Conservation (phyloP, 2,329 filamentous ascomycete species). For the Colletotrichum filicis region DNA sequence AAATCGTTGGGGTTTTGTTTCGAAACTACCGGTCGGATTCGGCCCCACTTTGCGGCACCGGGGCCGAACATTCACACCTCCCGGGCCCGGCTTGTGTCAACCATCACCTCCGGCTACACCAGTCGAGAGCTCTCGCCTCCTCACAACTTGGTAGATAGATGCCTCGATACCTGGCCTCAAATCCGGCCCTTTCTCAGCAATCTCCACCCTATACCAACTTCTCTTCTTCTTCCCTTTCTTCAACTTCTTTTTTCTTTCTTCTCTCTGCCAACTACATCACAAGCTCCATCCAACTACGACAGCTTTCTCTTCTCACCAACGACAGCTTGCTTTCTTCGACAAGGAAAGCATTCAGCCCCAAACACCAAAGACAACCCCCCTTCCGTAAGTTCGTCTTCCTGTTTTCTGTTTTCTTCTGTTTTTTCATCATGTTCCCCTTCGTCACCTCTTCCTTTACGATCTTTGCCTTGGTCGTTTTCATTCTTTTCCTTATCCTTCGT, state of each 20-base stretch:
- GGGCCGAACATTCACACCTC: not conserved
- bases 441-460: too few relatives aligned
- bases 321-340: too few relatives aligned
- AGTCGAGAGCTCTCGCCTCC: not conserved
- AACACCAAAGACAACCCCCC: not conserved
- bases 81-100: not conserved
- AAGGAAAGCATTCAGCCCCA: not conserved
- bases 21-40: not conserved
- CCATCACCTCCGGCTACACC: not conserved
- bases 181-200: too few relatives aligned
- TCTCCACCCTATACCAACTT: not conserved
- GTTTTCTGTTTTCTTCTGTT: too few relatives aligned
- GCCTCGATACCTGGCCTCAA: not conserved
- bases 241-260: not conserved
- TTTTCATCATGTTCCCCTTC: too few relatives aligned
- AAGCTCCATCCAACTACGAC: not conserved
- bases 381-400: too few relatives aligned
- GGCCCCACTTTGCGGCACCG: slow-evolving; percentile 12
- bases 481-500: too few relatives aligned
- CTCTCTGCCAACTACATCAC: not conserved
- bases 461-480: too few relatives aligned
- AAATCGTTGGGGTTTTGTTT: not conserved
- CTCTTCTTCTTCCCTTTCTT: not conserved
- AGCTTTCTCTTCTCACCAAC: not conserved
- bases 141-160: not conserved